phyloP scores from a whole-genome alignment of 352 stramenopile species.

The Aphanomyces cochlioides region DNA sequence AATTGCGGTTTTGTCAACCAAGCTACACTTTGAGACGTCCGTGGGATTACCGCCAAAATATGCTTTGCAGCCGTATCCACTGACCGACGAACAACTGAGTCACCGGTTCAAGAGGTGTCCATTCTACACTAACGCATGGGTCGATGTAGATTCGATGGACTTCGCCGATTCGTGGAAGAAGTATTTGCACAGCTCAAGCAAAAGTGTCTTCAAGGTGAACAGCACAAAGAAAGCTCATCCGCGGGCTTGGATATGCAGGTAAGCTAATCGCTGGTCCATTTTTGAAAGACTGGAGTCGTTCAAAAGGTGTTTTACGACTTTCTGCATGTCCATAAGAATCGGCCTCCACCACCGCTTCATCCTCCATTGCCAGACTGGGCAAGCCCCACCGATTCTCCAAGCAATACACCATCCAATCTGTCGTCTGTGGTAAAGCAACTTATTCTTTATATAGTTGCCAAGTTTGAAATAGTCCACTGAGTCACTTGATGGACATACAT shows the following conservation, averaged over 20 bases:
- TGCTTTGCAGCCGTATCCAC: constrained; percentile 69
- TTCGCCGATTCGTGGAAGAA: constrained; percentile 52
- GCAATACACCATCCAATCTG: constrained; percentile 23
- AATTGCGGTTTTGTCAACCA: constrained; percentile 53
- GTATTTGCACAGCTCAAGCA: constrained; percentile 44
- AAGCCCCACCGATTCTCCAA: constrained; percentile 36
- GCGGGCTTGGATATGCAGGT: constrained; percentile 72
- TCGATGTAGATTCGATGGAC: constrained; percentile 36
- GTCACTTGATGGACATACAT: constrained; percentile 46
- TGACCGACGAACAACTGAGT: constrained; percentile 54
- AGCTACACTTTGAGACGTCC: constrained; percentile 62
- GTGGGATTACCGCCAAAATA: constrained; percentile 78
- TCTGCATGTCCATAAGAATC: constrained; percentile 59
- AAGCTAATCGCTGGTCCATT: too few relatives aligned
- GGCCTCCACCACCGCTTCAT: constrained; percentile 47
- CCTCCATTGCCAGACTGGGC: constrained; percentile 56
- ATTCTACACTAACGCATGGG: neutral
- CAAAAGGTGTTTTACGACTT: constrained; percentile 67
- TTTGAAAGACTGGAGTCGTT: too few relatives aligned
- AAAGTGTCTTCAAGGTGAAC: constrained; percentile 51
- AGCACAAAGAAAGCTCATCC: constrained; percentile 55
- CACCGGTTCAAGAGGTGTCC: constrained; percentile 44
- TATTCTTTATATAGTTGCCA: neutral
- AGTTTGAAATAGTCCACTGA: constrained; percentile 22
- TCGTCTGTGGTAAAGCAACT: constrained; percentile 16